A percentile compares a stretch with the other conserved stretches of the same genome.
These are phyloP conservation scores for Mucor indicus DNA, from an alignment of 371 early-diverging fungal species.

Conservation along the genomic window DNA sequence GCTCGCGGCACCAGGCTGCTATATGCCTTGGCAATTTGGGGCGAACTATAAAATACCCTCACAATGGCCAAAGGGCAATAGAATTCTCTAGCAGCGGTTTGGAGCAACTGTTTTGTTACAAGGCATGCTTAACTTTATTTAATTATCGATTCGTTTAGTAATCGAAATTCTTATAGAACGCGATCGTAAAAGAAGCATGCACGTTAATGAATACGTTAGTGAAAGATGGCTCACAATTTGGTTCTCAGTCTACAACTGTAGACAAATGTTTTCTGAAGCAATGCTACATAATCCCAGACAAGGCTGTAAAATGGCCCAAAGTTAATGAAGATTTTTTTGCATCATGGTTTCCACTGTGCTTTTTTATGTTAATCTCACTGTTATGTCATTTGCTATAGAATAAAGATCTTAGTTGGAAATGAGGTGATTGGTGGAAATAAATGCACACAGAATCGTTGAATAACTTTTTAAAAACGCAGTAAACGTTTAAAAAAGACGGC, in stretches of 20 bases:
- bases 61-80: not conserved
- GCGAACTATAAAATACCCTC: not conserved
- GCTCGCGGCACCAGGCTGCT: constrained; percentile 8
- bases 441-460: too few relatives aligned
- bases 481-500: too few relatives aligned
- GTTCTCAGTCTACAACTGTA: constrained; percentile 6
- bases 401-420: too few relatives aligned
- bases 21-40: not conserved
- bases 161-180: constrained; percentile 1
- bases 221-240: constrained; percentile 5
- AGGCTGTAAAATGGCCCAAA: constrained; percentile 6
- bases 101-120: constrained; percentile 1
- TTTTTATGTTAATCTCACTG: too few relatives aligned
- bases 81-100: not conserved
- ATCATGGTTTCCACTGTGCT: too few relatives aligned
- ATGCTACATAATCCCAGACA: constrained; percentile 2
- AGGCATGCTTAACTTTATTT: constrained; percentile 5
- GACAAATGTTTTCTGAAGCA: constrained; percentile 3
- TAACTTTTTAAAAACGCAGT: too few relatives aligned
- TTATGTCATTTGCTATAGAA: too few relatives aligned
- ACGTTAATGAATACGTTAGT: not conserved
- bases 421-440: too few relatives aligned
- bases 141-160: constrained; percentile 3
- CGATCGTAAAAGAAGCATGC: constrained; percentile 1
- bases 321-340: constrained; percentile 2